Evolutionary conservation across 768 basidiomycete species (phyloP), one percentile per base, ranked within the genome.

Genomic region (Tricholoma sp.): DNA sequence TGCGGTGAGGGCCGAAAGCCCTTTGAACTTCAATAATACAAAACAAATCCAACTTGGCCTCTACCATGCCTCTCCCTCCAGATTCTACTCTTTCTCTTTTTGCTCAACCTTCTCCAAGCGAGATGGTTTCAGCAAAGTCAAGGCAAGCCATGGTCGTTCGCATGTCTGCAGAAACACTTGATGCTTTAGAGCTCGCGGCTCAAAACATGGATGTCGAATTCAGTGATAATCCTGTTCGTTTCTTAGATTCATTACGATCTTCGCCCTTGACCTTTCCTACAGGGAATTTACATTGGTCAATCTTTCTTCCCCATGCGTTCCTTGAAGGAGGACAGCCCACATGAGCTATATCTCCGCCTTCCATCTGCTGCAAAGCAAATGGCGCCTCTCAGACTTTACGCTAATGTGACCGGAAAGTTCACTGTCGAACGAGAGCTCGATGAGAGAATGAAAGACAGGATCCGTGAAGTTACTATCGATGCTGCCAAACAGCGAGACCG

Each of bases 91-190:
- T 89, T 45, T 75, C 85, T 8, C 77, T 91, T 43, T 79, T 84
- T 43, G 82, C 83, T 31, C 76, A 79, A 63, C 76, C 83, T 1
- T 73, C 74, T 47, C 81, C 82, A 32, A 83, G 81, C 46, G 84
- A 81, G 59, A 73, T 80, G 0, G 66, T 78, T 32, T 81, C 82
- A 32, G 77, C 85, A 3, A 82, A 79, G 58, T 83, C 83, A 11
- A 89, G 88, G 74, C 79, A 79, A 22, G 89, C 89, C 50, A 84
- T 90, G 82, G 74, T 91, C 51, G 80, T 91, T 39, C 84, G 88
- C 56, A 78, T 91, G 80, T 83, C 89, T 4, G 77, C 81, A 32
- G 86, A 89, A 68, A 83, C 86, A 0, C 75, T 91, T 58, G 83
- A 88, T 55, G 85, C 85, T 0, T 79, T 91, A 43, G 72, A 77